Evolutionary conservation across 768 basidiomycete genomes (phyloP).

Genomic region (Tricholoma sp.): DNA sequence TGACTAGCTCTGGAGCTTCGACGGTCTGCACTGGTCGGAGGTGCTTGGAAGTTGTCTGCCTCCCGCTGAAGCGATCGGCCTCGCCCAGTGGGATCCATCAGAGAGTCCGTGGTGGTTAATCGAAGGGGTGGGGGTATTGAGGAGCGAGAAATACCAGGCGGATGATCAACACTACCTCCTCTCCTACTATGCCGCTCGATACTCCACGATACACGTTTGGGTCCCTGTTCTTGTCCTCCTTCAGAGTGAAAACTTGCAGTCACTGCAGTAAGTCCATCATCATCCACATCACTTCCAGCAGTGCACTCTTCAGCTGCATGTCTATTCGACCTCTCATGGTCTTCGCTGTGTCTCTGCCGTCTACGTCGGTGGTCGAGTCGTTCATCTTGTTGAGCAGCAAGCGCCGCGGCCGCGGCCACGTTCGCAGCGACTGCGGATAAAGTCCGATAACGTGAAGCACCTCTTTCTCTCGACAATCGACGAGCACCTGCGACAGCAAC

Average conservation of each 20-base stretch:
- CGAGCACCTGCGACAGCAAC: constrained; percentile 37
- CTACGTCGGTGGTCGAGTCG: constrained; percentile 26
- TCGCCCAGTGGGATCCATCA: constrained; percentile 26
- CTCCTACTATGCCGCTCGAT: constrained; percentile 43
- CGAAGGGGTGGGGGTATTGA: constrained; percentile 27
- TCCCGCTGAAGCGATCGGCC: constrained; percentile 43
- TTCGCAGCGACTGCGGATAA: constrained; percentile 67
- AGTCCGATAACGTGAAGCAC: constrained; percentile 60
- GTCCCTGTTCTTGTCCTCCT: constrained; percentile 35
- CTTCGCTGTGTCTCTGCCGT: constrained; percentile 22
- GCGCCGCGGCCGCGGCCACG: constrained; percentile 65
- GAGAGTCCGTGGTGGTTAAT: constrained; percentile 28
- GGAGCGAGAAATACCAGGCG: constrained; percentile 23
- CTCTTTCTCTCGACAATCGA: constrained; percentile 47
- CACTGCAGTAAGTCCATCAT: constrained; percentile 50
- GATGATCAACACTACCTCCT: constrained; percentile 41
- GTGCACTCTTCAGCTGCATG: constrained; percentile 11
- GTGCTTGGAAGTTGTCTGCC: constrained; percentile 17
- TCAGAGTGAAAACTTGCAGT: constrained; percentile 81
- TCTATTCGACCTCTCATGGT: constrained; percentile 16
- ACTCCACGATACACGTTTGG: constrained; percentile 67
- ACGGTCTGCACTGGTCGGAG: constrained; percentile 19
- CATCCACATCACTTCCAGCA: constrained; percentile 43
- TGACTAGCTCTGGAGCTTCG: constrained; percentile 61
- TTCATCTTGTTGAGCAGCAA: constrained; percentile 61